Conservation (phyloP, 2,329 filamentous ascomycete genomes). For the Davidsoniella virescens region DNA sequence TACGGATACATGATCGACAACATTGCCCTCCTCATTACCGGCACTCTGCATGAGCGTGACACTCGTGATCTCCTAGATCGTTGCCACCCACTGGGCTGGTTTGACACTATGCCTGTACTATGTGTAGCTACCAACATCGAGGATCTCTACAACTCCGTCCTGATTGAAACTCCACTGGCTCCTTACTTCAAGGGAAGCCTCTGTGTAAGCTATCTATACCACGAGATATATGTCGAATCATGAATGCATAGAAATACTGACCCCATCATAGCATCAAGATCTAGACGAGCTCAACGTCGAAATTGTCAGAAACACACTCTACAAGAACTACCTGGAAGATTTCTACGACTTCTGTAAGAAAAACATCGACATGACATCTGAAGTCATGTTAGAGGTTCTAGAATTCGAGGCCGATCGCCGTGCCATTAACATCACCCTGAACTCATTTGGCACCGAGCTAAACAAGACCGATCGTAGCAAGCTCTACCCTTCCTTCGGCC, state of each 20-base stretch:
- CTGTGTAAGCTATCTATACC: slow-evolving; percentile 26
- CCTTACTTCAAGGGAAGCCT: slow-evolving; percentile 95
- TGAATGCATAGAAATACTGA: slow-evolving; percentile 3
- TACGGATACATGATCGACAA: slow-evolving; percentile 99
- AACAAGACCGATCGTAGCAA: slow-evolving; percentile 89
- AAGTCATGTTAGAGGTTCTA: slow-evolving; percentile 89
- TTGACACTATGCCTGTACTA: slow-evolving; percentile 95
- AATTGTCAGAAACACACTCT: slow-evolving; percentile 94
- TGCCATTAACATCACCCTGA: slow-evolving; percentile 97
- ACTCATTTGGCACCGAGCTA: slow-evolving; percentile 94
- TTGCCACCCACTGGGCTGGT: slow-evolving; percentile 95
- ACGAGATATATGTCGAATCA: neutral
- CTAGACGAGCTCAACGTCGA: slow-evolving; percentile 98
- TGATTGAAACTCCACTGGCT: slow-evolving; percentile 91
- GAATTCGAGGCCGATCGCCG: slow-evolving; percentile 94
- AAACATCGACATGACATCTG: slow-evolving; percentile 75
- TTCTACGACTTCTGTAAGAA: slow-evolving; percentile 91
- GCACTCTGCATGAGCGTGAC: slow-evolving; percentile 91
- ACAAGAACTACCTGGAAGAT: slow-evolving; percentile 98
- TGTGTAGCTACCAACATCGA: slow-evolving; percentile 98
- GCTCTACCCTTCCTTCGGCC: slow-evolving; percentile 84
- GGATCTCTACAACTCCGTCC: slow-evolving; percentile 93
- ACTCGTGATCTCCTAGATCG: slow-evolving; percentile 87
- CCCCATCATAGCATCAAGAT: slow-evolving; percentile 51
- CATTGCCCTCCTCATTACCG: slow-evolving; percentile 91